Evolutionary conservation across 2,329 filamentous ascomycete genomes (phyloP).

Genomic region (Aspergillus ustus): DNA sequence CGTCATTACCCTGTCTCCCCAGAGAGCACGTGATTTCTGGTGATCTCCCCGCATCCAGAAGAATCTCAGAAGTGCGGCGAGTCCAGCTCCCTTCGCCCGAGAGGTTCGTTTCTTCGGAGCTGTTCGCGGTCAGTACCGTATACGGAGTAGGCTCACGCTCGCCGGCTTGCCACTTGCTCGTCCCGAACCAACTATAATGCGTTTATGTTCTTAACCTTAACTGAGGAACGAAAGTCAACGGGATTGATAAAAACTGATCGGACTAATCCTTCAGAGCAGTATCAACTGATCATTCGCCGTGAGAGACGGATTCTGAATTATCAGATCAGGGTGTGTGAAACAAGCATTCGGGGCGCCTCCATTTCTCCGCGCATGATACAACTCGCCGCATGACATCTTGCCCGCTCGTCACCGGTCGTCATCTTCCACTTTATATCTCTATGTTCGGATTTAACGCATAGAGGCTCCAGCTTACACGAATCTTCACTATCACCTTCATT

Average conservation of each 20-base stretch:
- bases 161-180: not conserved
- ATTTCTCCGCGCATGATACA: slow-evolving; percentile 11
- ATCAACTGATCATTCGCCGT: not conserved
- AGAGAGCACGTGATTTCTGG: not conserved
- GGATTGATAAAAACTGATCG: slow-evolving; percentile 1
- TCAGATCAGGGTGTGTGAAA: not conserved
- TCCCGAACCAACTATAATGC: not conserved
- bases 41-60: slow-evolving; percentile 1
- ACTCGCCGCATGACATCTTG: slow-evolving; percentile 7
- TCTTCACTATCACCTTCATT: not conserved
- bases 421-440: not conserved
- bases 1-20: slow-evolving; percentile 4
- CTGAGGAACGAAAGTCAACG: not conserved
- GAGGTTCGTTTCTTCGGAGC: not conserved
- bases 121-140: not conserved
- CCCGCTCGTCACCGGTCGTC: not conserved
- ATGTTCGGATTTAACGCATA: not conserved
- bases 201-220: not conserved
- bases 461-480: not conserved
- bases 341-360: slow-evolving; percentile 1
- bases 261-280: slow-evolving; percentile 5
- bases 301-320: not conserved
- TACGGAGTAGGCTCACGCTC: not conserved
- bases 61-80: not conserved
- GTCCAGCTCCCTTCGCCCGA: slow-evolving; percentile 19